Percentiles rank a stretch among this genome's conserved stretches.
These are phyloP conservation scores for Fusarium xylarioides DNA, from an alignment of 2,329 filamentous ascomycete species.

Conservation along the genomic window DNA sequence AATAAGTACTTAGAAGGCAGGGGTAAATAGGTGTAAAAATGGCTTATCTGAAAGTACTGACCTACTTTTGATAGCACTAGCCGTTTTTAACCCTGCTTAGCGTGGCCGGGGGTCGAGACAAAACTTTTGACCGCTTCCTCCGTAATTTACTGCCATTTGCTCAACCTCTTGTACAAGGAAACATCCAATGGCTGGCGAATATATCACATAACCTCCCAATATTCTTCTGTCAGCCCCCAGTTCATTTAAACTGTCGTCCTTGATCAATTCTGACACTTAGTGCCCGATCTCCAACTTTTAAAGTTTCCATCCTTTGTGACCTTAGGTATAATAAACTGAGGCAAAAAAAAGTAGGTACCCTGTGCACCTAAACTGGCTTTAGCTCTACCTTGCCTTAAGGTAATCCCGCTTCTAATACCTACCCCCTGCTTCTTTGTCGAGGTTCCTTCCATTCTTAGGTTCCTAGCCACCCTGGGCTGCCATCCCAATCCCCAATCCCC, in stretches of 20 bases:
- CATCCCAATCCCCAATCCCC: background rate
- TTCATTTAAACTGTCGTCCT: background rate
- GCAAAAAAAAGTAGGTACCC: background rate
- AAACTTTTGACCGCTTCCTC: no score
- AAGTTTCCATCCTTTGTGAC: background rate
- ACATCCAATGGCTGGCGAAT: background rate
- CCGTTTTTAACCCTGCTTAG: no score
- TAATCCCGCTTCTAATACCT: constrained; percentile 2
- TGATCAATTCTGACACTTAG: background rate
- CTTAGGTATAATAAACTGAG: background rate
- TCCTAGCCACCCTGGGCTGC: background rate
- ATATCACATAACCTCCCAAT: background rate
- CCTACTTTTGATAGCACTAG: no score
- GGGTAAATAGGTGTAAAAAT: no score
- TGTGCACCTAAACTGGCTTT: constrained; percentile 1
- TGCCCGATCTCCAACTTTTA: constrained; percentile 11
- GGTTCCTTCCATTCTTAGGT: constrained; percentile 22
- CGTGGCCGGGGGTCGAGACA: no score
- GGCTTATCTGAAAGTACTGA: no score
- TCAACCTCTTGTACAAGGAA: background rate
- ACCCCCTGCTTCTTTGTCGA: constrained; percentile 11
- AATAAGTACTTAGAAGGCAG: no score
- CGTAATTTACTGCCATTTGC: background rate
- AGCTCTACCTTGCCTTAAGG: constrained; percentile 5
- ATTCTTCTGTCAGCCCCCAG: background rate